These are phyloP conservation scores for Trypanosoma avium DNA, from an alignment of 208 protist genomes.

Conservation along the genomic window DNA sequence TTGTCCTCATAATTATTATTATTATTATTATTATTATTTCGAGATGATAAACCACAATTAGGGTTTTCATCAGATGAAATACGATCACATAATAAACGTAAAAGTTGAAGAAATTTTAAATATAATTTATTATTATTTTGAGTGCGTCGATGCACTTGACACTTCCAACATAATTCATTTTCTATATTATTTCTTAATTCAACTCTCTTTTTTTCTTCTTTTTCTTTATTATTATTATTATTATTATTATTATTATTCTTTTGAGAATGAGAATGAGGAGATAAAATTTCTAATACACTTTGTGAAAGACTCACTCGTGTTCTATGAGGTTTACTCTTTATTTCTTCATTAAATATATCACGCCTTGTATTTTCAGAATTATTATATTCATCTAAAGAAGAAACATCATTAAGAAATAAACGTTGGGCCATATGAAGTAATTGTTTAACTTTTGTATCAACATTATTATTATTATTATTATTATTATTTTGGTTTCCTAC, in stretches of 20 bases:
- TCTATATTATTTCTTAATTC: background rate
- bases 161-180: slow-evolving; percentile 24
- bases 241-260: background rate
- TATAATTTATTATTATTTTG: slow-evolving; percentile 2
- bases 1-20: background rate
- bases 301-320: slow-evolving; percentile 5
- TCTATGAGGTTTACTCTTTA: background rate
- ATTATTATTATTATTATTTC: background rate
- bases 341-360: background rate
- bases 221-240: background rate
- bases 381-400: background rate
- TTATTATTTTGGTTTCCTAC: too few species aligned
- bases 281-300: slow-evolving; percentile 17
- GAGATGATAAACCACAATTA: background rate
- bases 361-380: background rate
- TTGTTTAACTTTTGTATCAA: slow-evolving; percentile 3
- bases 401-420: slow-evolving; percentile 6
- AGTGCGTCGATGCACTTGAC: slow-evolving; percentile 1
- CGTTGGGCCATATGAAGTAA: slow-evolving; percentile 9
- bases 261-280: background rate
- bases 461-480: background rate
- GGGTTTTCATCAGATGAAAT: background rate
- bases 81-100: slow-evolving; percentile 7
- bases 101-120: slow-evolving; percentile 11
- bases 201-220: background rate